Evolutionary conservation across 495 filamentous ascomycete species (phyloP).

Genomic region (Hypoxylon crocopeplum): DNA sequence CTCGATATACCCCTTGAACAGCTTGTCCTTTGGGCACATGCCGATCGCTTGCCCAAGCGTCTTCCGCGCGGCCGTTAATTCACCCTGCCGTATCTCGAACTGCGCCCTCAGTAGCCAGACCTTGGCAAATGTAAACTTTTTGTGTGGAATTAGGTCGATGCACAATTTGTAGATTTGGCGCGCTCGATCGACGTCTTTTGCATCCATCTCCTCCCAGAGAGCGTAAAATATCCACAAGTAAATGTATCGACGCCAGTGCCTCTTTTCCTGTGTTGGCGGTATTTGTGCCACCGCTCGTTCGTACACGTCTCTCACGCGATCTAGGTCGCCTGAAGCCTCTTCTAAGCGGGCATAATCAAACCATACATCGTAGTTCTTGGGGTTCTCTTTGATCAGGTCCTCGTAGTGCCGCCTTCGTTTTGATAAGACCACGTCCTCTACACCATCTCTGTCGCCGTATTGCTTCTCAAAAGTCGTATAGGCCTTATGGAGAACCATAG

Average conservation of each 20-base stretch:
- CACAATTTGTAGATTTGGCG: slow-evolving; percentile 91
- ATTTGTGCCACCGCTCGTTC: slow-evolving; percentile 96
- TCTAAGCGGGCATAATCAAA: slow-evolving; percentile 94
- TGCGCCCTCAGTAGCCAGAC: slow-evolving; percentile 93
- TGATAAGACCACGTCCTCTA: slow-evolving; percentile 94
- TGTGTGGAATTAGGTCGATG: slow-evolving; percentile 87
- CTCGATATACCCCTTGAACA: slow-evolving; percentile 93
- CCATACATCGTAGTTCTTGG: slow-evolving; percentile 95
- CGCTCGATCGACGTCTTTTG: slow-evolving; percentile 78
- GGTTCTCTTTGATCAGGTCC: slow-evolving; percentile 89
- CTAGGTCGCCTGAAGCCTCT: slow-evolving; percentile 78
- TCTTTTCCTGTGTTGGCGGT: slow-evolving; percentile 93
- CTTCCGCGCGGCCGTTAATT: slow-evolving; percentile 81
- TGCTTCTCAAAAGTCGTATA: slow-evolving; percentile 99
- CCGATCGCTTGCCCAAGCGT: slow-evolving; percentile 88
- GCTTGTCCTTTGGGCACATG: slow-evolving; percentile 92
- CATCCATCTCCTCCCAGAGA: slow-evolving; percentile 88
- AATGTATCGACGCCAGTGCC: slow-evolving; percentile 96
- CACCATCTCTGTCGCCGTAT: slow-evolving; percentile 90
- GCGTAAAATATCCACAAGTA: slow-evolving; percentile 99
- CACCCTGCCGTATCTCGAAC: slow-evolving; percentile 88
- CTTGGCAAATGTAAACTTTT: slow-evolving; percentile 97
- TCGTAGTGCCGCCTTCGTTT: slow-evolving; percentile 95
- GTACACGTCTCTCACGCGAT: slow-evolving; percentile 88
- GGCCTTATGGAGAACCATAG: slow-evolving; percentile 82